Evolutionary conservation across 139 green algal species (phyloP).

Genomic region (Micractinium sp.): DNA sequence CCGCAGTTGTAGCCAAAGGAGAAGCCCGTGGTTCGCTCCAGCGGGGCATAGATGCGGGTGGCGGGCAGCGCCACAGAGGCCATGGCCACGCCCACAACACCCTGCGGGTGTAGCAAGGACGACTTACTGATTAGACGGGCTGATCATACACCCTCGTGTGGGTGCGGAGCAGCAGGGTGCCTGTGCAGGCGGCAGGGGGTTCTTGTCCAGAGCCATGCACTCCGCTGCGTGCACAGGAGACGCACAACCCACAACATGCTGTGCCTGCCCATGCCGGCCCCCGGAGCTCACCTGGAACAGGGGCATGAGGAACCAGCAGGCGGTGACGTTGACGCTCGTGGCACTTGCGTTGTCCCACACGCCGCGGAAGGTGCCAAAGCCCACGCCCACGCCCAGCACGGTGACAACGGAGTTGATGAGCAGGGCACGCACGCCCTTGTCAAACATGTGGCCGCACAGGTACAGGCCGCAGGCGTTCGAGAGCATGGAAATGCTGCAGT

Average conservation of each 20-base stretch:
- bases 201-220: no score
- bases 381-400: background rate
- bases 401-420: background rate
- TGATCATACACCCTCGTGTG: no score
- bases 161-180: no score
- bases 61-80: background rate
- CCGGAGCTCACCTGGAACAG: background rate
- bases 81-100: background rate
- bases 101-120: no score
- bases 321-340: background rate
- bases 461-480: slow-evolving; percentile 11
- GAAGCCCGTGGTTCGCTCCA: slow-evolving; percentile 23
- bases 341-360: background rate
- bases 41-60: slow-evolving; percentile 9
- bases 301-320: background rate
- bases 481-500: slow-evolving; percentile 8
- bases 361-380: slow-evolving; percentile 23
- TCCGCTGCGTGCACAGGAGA: no score
- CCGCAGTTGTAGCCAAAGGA: slow-evolving; percentile 7
- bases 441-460: background rate
- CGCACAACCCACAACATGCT: no score
- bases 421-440: slow-evolving; percentile 4
- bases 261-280: background rate
- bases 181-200: no score
- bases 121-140: no score